These are phyloP conservation scores for Hyphopichia wangnamkhiaoensis DNA, from an alignment of 1,139 yeast species.

Conservation along the genomic window DNA sequence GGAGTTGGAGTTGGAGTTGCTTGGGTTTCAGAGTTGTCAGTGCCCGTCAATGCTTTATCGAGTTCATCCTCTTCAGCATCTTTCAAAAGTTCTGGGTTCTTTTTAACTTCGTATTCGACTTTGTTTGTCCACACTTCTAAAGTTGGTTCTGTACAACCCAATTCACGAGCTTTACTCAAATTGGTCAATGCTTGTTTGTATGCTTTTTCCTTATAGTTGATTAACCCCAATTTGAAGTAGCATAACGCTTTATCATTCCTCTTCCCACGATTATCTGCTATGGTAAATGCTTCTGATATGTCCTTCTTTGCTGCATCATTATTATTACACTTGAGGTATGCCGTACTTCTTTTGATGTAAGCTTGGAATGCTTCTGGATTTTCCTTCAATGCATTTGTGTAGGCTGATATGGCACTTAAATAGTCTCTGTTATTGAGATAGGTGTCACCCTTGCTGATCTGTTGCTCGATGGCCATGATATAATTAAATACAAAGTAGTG, in stretches of 20 bases:
- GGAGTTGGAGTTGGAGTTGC: background rate
- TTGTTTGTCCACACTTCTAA: slow-evolving; percentile 54
- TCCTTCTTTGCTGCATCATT: slow-evolving; percentile 52
- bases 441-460: slow-evolving; percentile 38
- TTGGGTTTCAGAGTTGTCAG: slow-evolving; percentile 15
- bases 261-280: slow-evolving; percentile 55
- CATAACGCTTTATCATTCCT: slow-evolving; percentile 57
- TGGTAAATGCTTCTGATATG: slow-evolving; percentile 53
- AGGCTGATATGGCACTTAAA: slow-evolving; percentile 36
- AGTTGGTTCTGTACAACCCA: slow-evolving; percentile 48
- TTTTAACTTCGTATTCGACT: slow-evolving; percentile 37
- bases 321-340: slow-evolving; percentile 54
- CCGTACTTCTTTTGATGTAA: slow-evolving; percentile 54
- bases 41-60: slow-evolving; percentile 4
- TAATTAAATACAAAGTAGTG: no score
- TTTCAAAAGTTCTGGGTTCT: slow-evolving; percentile 17
- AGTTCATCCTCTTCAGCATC: slow-evolving; percentile 12
- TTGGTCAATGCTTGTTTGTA: slow-evolving; percentile 48
- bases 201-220: slow-evolving; percentile 48
- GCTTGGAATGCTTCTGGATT: slow-evolving; percentile 54
- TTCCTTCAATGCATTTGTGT: slow-evolving; percentile 33
- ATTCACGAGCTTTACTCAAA: slow-evolving; percentile 50
- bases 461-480: slow-evolving; percentile 42
- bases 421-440: slow-evolving; percentile 31
- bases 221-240: slow-evolving; percentile 59